Base-by-base conservation (phyloP, 805 yeast genomes). In the Yarrowia divulgata region DNA sequence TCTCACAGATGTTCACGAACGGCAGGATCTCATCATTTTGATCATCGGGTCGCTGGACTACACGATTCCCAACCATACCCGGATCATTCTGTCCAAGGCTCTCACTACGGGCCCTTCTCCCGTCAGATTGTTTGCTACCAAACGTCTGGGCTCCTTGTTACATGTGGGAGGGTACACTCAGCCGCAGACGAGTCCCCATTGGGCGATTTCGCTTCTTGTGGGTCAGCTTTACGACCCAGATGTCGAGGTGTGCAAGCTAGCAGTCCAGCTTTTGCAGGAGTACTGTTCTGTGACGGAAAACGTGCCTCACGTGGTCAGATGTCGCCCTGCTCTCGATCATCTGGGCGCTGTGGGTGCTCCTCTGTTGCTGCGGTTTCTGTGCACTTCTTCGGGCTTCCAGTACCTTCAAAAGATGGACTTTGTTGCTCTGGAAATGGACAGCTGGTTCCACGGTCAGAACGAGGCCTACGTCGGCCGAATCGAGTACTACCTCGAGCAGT, bases 181-280 rank as follows among this genome's bases (percentile, higher is more conserved):
- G 67, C 72, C 66, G 4, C 52, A 42, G 7, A 2, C 40, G 7
- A 42, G 64, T 14, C 70, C 70, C 12, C 77, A 77, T 3, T 85
- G 88, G 81, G 85, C 85, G 1, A 78, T 88, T 54, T 83, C 83
- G 37, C 73, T 86, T 52, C 78, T 93, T 70, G 87, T 89, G 6
- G 84, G 85, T 43, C 93, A 89, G 72, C 78, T 93, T 3, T 90
- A 90, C 75, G 97, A 92, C 74, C 81, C 85, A 0, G 85, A 85
- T 45, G 75, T 81, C 18, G 84, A 82, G 32, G 88, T 90, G 5
- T 83, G 87, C 57, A 80, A 84, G 16, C 75, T 82, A 8, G 89
- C 91, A 0, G 86, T 87, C n/a, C 81, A 81, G 52, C 80, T 83
- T 2, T 74, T 90, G 39, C 85, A 86, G 48, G 83, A 80, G 23